phyloP scores from a whole-genome alignment of 2,329 filamentous ascomycete species.

The Cryphonectria parasitica region DNA sequence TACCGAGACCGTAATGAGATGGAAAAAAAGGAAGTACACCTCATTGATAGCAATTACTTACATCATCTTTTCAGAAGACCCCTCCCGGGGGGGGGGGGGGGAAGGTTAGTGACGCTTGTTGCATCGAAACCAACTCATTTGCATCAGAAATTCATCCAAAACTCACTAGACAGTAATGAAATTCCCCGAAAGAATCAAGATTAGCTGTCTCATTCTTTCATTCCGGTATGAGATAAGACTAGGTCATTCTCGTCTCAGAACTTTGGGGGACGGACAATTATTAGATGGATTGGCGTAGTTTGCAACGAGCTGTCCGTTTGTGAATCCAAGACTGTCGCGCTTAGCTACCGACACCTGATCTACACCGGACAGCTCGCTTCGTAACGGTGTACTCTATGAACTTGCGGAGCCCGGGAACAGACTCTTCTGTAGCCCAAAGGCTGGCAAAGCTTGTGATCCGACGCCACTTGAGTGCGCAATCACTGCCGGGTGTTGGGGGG shows the following conservation, averaged over 20 bases:
- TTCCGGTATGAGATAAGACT: not conserved
- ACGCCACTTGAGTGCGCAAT: not conserved
- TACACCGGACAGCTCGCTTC: not conserved
- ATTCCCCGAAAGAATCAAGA: not conserved
- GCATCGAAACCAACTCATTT: not conserved
- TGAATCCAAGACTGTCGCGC: not conserved
- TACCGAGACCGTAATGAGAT: not conserved
- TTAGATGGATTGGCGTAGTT: slow-evolving; percentile 20
- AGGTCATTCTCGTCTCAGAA: not conserved
- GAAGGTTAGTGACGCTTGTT: not conserved
- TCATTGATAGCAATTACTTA: no score
- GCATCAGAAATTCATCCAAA: not conserved
- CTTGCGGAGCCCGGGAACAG: not conserved
- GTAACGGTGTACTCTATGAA: not conserved
- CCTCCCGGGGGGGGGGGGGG: no score
- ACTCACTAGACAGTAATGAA: not conserved
- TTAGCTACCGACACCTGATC: not conserved
- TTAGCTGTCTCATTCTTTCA: not conserved
- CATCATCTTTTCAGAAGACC: no score
- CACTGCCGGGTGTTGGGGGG: not conserved
- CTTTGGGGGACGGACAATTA: not conserved
- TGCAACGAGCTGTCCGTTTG: slow-evolving; percentile 13
- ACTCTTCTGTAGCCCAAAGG: not conserved
- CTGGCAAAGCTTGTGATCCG: not conserved
- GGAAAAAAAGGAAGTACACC: not conserved